phyloP scores from a whole-genome alignment of 805 yeast species.

The Metschnikowia corniflorae region DNA sequence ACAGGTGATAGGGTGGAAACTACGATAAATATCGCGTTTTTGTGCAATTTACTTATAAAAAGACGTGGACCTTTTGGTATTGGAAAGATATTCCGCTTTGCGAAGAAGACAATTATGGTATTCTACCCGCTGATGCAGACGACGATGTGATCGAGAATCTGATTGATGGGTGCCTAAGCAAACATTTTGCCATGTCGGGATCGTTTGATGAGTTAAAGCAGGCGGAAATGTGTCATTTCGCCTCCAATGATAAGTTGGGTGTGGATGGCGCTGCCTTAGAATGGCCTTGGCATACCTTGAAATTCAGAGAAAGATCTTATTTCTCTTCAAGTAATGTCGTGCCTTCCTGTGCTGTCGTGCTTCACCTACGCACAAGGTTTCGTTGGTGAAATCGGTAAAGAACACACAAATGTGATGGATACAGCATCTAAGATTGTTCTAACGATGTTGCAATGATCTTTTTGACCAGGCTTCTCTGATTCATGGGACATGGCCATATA shows the following conservation, averaged over 20 bases:
- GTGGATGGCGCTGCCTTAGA: conserved; percentile 67
- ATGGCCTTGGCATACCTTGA: conserved; percentile 37
- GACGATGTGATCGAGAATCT: conserved; percentile 43
- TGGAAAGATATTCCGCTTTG: conserved; percentile 36
- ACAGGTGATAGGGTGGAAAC: conserved; percentile 91
- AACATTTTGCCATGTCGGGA: conserved; percentile 59
- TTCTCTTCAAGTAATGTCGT: conserved; percentile 70
- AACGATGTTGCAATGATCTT: conserved; percentile 83
- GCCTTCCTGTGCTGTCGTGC: conserved; percentile 83
- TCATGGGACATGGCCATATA: conserved; percentile 84
- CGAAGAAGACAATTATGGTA: conserved; percentile 23
- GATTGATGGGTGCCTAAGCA: conserved; percentile 49
- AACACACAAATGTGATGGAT: conserved; percentile 65
- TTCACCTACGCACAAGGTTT: conserved; percentile 80
- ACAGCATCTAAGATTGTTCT: conserved; percentile 85
- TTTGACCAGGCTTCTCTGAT: conserved; percentile 61
- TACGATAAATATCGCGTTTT: conserved; percentile 82
- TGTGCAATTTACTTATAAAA: conserved; percentile 73
- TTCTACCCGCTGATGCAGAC: conserved; percentile 18
- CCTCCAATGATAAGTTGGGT: conserved; percentile 57
- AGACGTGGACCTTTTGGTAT: conserved; percentile 70
- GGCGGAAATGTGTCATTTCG: conserved; percentile 60
- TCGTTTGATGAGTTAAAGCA: conserved; percentile 48
- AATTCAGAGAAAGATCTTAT: conserved; percentile 49
- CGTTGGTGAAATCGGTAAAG: conserved; percentile 65